Percentiles rank a stretch among this genome's conserved stretches.
These are phyloP conservation scores for Fusarium staphyleae DNA, from an alignment of 2,329 filamentous ascomycete species.

Conservation along the genomic window DNA sequence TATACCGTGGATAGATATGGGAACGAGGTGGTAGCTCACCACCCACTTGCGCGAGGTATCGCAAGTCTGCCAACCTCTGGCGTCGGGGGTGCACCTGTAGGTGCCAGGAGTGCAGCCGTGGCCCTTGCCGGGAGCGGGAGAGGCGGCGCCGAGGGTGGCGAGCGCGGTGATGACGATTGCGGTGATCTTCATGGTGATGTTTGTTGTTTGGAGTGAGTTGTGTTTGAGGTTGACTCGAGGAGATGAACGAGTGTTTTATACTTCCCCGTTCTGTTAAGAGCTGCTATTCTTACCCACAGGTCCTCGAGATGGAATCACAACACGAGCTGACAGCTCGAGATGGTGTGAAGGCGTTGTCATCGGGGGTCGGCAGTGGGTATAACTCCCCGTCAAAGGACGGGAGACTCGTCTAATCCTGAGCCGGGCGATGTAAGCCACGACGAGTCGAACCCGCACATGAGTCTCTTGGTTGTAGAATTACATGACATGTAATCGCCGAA, in stretches of 20 bases:
- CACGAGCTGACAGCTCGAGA: slow-evolving; percentile 17
- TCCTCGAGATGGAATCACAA: slow-evolving; percentile 4
- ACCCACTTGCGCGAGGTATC: slow-evolving; percentile 42
- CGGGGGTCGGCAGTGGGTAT: not conserved
- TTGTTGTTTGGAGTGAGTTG: slow-evolving; percentile 20
- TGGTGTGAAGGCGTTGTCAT: slow-evolving; percentile 6
- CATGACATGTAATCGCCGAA: too few species aligned
- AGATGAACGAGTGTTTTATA: not conserved
- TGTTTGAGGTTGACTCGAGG: too few species aligned
- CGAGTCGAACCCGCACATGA: too few species aligned
- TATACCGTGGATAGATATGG: not conserved
- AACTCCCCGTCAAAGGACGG: not conserved
- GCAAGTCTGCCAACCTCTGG: slow-evolving; percentile 47
- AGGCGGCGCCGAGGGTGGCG: slow-evolving; percentile 31
- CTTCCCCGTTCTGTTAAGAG: too few species aligned
- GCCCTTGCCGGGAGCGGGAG: slow-evolving; percentile 21
- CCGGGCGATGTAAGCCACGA: not conserved
- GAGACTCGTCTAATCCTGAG: not conserved
- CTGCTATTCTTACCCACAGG: slow-evolving; percentile 22
- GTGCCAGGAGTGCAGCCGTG: slow-evolving; percentile 45
- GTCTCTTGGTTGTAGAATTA: too few species aligned
- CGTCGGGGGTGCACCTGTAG: slow-evolving; percentile 44
- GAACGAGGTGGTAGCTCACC: slow-evolving; percentile 39
- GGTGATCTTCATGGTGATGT: slow-evolving; percentile 45
- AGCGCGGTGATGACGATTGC: slow-evolving; percentile 32